Base-by-base conservation (phyloP, 2,329 filamentous ascomycete species). In the Colletotrichum navitas region DNA sequence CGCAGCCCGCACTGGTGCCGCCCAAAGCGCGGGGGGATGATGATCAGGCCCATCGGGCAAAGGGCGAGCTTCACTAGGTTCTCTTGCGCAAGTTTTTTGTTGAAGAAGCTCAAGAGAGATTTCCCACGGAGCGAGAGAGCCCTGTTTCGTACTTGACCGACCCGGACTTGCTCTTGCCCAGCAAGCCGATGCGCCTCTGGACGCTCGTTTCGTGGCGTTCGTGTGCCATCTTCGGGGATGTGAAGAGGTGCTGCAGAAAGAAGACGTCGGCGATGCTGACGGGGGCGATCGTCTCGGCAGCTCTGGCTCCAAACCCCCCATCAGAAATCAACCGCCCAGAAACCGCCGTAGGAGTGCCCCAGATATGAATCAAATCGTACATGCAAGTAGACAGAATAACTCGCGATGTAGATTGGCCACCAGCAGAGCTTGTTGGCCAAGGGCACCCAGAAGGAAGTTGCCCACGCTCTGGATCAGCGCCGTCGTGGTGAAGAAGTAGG, bases 171-270 rank as follows among this genome's bases (percentile, higher is more conserved):
- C 18, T 65, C 51, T 55, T 54, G 56, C 54, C 66, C 18, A 72
- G 60, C 18, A 60, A 70, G 7, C 32, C 54, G 36, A 69, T 56
- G 21, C 62, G 39, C 21, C 61, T 70, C 58, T 52, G 59, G 52
- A 26, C 34, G 59, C 52, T 68, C 29, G 59, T 29, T 10, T 60
- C 65, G 16, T 70, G 75, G 69, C 85, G 80, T 54, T 76, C 77
- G 75, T 83, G 89, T 11, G 83, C 83, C 0, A 87, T 97, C 76
- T 89, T 88, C 0, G 88, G 87, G 63, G 90, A 86, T 7, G 85
- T 85, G 68, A 90, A 84, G 74, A 87, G 78, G 10, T 75, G 0
- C 85, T 78, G 87, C 21, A 89, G 78, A 76, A 88, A 89, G 78
- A 89, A 89, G 39, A 89, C 77, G 73, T 89, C 87, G 3, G 86